Base-by-base conservation (phyloP, 2,329 filamentous ascomycete genomes). In the Shiraia bambusicola region DNA sequence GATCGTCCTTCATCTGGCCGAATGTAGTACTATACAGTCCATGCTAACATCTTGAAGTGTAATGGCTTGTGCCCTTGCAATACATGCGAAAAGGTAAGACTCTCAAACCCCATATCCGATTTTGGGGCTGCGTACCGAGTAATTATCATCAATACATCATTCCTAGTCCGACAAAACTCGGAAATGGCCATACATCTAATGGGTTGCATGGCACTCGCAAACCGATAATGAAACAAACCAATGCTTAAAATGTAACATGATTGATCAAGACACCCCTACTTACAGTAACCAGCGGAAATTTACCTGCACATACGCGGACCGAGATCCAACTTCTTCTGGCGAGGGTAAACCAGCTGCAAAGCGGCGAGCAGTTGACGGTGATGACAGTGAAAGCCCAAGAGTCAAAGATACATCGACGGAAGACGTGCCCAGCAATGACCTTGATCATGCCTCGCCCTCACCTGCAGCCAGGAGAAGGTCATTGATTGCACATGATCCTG, bases 1-100 rank as follows among this genome's bases (percentile, higher is more conserved):
- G n/a, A n/a, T 28, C 37, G 40, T 37, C 37, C 28, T 27, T 40
- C 37, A 16, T 14, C 33, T 17, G 15, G 25, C 10, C 24, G 22
- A 8, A 6, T 26, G 27, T 38, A 28, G 24, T 31, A 33, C 26
- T 35, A 27, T 40, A 37, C 35, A 12, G 41, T 15, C 15, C 31
- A 33, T 30, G 39, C 50, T 56, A 49, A 60, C 45, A 42, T 11
- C 24, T 28, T 34, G 34, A 50, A 83, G 80, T 83, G 80, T 64
- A 80, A 83, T 65, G 80, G 80, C 17, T 58, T 72, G 33, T 72
- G 70, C 37, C 80, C 80, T 27, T 84, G 81, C 63, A 74, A 73
- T 44, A 79, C 77, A 16, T 84, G 81, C 65, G 67, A 71, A 31
- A 82, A 80, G 66, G 75, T 78, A 61, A 68, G 37, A 28, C 34